These are phyloP conservation scores for Verticillium dahliae DNA, from an alignment of 2,329 filamentous ascomycete species.

Conservation along the genomic window DNA sequence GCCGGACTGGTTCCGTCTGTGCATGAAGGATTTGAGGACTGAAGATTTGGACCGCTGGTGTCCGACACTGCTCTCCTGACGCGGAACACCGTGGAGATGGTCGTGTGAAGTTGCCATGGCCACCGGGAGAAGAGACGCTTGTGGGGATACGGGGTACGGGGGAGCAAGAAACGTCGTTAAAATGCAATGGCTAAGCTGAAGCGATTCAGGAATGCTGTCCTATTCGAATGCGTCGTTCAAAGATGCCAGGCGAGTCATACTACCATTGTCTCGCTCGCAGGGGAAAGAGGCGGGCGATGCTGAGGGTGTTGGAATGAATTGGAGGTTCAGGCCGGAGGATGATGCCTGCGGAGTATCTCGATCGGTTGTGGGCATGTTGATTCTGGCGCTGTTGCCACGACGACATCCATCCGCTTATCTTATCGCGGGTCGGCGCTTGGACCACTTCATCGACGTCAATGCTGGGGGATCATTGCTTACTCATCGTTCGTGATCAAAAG, in stretches of 20 bases:
- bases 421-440: background rate
- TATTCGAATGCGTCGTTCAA: constrained; percentile 1
- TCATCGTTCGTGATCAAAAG: background rate
- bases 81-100: constrained; percentile 3
- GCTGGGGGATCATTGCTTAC: background rate
- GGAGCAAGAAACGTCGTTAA: too few relatives aligned
- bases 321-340: background rate
- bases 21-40: constrained; percentile 42
- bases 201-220: background rate
- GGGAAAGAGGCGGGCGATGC: background rate
- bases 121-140: background rate
- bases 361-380: background rate
- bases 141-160: too few relatives aligned
- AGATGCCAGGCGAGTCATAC: background rate
- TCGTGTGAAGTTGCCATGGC: constrained; percentile 1
- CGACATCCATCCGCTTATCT: background rate
- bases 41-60: constrained; percentile 42
- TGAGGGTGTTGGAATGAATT: background rate
- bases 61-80: background rate
- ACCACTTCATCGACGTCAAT: background rate
- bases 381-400: background rate
- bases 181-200: background rate
- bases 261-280: background rate
- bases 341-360: background rate
- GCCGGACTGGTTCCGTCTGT: constrained; percentile 40